A percentile compares a stretch with the other conserved stretches of the same genome.
Evolutionary conservation across 768 basidiomycete species (phyloP).

Genomic region (Boletus sp.): DNA sequence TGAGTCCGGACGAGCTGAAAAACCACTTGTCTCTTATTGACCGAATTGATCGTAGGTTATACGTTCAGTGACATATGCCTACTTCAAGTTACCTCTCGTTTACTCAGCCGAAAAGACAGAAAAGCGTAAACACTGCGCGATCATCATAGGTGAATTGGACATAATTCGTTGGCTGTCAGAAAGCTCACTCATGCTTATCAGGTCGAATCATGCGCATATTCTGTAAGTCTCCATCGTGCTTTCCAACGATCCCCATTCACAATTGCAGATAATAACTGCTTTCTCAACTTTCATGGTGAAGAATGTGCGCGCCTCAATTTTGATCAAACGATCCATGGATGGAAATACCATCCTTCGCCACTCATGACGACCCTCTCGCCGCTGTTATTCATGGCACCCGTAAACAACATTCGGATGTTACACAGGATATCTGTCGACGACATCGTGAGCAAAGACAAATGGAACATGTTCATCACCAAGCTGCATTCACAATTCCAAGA

Average conservation of each 20-base stretch:
- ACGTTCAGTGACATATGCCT: not conserved
- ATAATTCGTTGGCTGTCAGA: not conserved
- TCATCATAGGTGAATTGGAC: conserved; percentile 21
- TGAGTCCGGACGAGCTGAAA: conserved; percentile 18
- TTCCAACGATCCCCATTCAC: not conserved
- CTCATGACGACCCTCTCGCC: conserved; percentile 39
- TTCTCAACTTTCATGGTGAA: conserved; percentile 45
- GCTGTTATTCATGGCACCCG: conserved; percentile 40
- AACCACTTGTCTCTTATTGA: conserved; percentile 27
- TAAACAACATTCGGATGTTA: conserved; percentile 42
- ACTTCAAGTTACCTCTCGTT: not conserved
- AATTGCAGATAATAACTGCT: conserved; percentile 33
- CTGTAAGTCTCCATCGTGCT: conserved; percentile 16
- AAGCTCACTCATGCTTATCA: conserved; percentile 9
- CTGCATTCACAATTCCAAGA: conserved; percentile 50
- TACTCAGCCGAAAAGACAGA: conserved; percentile 11
- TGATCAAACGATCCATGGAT: conserved; percentile 31
- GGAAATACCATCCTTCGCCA: conserved; percentile 26
- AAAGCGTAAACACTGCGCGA: conserved; percentile 14
- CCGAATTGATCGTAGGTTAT: conserved; percentile 21
- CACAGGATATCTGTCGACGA: conserved; percentile 51
- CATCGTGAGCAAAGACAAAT: conserved; percentile 38
- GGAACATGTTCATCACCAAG: conserved; percentile 45
- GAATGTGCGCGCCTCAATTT: conserved; percentile 41
- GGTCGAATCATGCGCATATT: conserved; percentile 33